A percentile compares a stretch with the other conserved stretches of the same genome.
These are phyloP conservation scores for Psidium guajava DNA, from an alignment of 345 rosid genomes.

Conservation along the genomic window DNA sequence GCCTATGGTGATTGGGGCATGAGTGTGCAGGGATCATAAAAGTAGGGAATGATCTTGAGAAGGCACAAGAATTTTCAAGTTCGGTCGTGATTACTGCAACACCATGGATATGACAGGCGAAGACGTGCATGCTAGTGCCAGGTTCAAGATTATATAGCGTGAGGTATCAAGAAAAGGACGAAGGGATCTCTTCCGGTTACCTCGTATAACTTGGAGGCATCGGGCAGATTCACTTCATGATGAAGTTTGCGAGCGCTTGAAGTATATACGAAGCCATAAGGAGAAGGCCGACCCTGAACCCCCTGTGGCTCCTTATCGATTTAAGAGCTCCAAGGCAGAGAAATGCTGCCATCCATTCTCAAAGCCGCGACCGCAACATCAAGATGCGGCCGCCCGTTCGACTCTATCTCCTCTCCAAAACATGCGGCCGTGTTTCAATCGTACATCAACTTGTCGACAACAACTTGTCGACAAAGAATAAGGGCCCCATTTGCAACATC, in stretches of 20 bases:
- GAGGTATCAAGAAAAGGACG: no score
- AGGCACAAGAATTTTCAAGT: no score
- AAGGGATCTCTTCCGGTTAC: no score
- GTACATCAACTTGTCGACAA: slow-evolving; percentile 1
- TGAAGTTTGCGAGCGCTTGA: no score
- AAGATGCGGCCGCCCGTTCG: not conserved
- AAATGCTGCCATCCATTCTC: slow-evolving; percentile 12
- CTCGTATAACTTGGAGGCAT: no score
- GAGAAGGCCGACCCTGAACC: not conserved
- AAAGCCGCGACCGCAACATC: slow-evolving; percentile 9
- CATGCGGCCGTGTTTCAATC: not conserved
- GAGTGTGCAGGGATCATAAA: slow-evolving; percentile 91
- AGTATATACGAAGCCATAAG: no score
- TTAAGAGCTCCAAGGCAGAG: not conserved
- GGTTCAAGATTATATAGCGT: no score
- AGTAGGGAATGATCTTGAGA: slow-evolving; percentile 65
- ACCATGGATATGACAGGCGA: no score
- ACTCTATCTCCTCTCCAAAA: not conserved
- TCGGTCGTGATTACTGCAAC: no score
- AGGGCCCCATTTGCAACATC: no score
- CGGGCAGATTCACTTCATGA: no score
- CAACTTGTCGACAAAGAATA: slow-evolving; percentile 2
- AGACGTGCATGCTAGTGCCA: no score
- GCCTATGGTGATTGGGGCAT: slow-evolving; percentile 95
- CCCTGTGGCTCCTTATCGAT: not conserved